Evolutionary conservation across 2,329 filamentous ascomycete genomes (phyloP).

Genomic region (Rutstroemia sp.): DNA sequence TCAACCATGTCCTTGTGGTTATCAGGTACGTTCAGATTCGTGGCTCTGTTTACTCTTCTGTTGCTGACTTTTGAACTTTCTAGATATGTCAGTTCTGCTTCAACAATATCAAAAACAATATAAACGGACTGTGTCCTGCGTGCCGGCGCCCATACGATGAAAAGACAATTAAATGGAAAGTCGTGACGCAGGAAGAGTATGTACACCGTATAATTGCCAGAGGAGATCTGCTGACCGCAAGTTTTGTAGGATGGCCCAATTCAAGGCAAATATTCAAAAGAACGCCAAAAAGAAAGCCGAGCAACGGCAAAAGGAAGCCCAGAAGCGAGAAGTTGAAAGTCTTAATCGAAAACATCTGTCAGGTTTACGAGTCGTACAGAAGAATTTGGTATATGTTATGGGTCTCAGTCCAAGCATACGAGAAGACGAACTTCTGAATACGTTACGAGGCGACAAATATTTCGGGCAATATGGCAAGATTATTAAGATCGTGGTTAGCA

Average conservation of each 20-base stretch:
- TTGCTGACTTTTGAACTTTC: constrained; percentile 8
- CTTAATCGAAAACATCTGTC: constrained; percentile 94
- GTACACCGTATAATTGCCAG: constrained; percentile 29
- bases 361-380: constrained; percentile 91
- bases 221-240: constrained; percentile 11
- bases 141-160: constrained; percentile 94
- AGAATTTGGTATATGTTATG: constrained; percentile 97
- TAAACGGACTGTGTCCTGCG: constrained; percentile 96
- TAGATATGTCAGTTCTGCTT: constrained; percentile 99
- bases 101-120: constrained; percentile 97
- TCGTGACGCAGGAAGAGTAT: constrained; percentile 91
- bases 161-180: constrained; percentile 94
- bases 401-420: constrained; percentile 85
- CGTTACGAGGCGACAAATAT: constrained; percentile 82
- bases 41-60: neutral
- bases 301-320: constrained; percentile 84
- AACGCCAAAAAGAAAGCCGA: constrained; percentile 88
- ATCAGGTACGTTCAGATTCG: constrained; percentile 64
- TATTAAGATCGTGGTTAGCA: constrained; percentile 97
- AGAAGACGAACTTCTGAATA: constrained; percentile 87
- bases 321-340: constrained; percentile 93
- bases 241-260: constrained; percentile 56
- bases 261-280: constrained; percentile 73
- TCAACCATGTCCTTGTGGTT: constrained; percentile 92
- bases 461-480: constrained; percentile 99